Conservation (phyloP, 2,329 filamentous ascomycete species). For the Cladosporium cucumerinum region DNA sequence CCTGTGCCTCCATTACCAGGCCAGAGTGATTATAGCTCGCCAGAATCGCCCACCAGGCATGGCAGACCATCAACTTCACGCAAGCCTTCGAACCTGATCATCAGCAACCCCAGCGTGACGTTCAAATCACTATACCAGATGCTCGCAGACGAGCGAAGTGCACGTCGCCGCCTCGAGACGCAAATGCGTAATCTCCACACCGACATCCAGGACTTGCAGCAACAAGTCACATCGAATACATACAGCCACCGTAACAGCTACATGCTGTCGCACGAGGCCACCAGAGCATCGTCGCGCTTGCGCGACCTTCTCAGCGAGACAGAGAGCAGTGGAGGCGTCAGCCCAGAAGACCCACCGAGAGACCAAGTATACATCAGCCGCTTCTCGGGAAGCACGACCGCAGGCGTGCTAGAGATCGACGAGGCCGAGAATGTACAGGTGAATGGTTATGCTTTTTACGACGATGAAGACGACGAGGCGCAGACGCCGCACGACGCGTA, state of each 20-base stretch:
- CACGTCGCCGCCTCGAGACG: constrained; percentile 34
- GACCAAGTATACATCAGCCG: not conserved
- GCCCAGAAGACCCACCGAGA: constrained; percentile 16
- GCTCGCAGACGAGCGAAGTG: constrained; percentile 37
- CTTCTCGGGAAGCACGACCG: constrained; percentile 15
- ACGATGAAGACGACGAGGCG: constrained; percentile 21
- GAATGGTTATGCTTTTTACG: constrained; percentile 5
- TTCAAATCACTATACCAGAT: constrained; percentile 38
- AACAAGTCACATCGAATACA: constrained; percentile 26
- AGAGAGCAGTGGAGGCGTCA: constrained; percentile 17
- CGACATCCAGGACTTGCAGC: constrained; percentile 32
- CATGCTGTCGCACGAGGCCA: constrained; percentile 19
- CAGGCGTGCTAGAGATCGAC: constrained; percentile 26
- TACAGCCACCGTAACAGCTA: constrained; percentile 29
- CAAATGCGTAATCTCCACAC: constrained; percentile 30
- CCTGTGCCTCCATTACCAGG: constrained; percentile 11
- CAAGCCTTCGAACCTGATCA: constrained; percentile 8
- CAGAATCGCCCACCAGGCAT: not conserved
- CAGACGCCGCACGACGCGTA: constrained; percentile 29
- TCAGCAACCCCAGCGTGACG: constrained; percentile 21
- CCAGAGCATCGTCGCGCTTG: constrained; percentile 18
- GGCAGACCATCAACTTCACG: not conserved
- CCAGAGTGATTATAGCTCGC: constrained; percentile 1
- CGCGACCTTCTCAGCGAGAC: constrained; percentile 29
- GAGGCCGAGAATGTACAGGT: constrained; percentile 17